A percentile compares a stretch with the other conserved stretches of the same genome.
These are phyloP conservation scores for Neocallimastix lanati DNA, from an alignment of 192 early-diverging fungal species.

Conservation along the genomic window DNA sequence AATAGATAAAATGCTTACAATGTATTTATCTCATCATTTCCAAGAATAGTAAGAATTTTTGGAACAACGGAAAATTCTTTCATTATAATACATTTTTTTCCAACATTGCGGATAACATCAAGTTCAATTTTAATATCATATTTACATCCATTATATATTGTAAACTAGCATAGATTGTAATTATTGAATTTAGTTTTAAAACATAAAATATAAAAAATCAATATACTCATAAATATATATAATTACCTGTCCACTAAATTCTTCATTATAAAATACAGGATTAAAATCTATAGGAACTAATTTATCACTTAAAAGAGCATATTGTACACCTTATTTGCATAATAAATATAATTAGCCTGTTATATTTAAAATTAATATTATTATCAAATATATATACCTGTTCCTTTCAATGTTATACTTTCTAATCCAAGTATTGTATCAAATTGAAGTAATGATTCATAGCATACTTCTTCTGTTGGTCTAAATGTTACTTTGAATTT, in stretches of 20 bases:
- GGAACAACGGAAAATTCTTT: background rate
- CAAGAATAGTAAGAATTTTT: background rate
- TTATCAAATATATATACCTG: no score
- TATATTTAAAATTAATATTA: no score
- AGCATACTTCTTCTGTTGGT: background rate
- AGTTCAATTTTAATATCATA: background rate
- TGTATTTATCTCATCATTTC: no score
- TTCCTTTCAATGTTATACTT: background rate
- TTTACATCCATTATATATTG: background rate
- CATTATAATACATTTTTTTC: background rate
- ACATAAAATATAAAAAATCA: no score
- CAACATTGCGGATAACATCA: background rate
- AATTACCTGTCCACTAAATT: background rate
- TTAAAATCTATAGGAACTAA: background rate
- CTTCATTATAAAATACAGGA: background rate
- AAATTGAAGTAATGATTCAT: background rate
- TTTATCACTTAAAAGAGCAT: background rate
- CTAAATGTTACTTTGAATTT: background rate
- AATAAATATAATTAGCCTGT: no score
- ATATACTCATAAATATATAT: no score
- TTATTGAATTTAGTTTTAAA: no score
- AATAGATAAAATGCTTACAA: no score
- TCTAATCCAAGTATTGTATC: background rate
- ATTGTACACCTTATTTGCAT: background rate
- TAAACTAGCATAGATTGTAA: no score